Conservation (phyloP, 306 rosid genomes). For the Casuarina glauca region DNA sequence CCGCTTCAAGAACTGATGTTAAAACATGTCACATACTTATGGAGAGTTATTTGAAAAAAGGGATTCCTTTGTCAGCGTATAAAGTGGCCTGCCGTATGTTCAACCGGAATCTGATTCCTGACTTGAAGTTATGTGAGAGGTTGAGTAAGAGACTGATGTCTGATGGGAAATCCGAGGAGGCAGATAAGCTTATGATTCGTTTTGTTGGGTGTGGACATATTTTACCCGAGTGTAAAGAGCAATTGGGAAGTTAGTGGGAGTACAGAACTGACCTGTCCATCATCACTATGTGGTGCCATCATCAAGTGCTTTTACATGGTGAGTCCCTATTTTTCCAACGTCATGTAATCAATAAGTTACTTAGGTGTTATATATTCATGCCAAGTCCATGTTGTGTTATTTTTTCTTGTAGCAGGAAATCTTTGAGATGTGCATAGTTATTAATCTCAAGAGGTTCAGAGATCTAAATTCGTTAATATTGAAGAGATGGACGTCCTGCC, state of each 20-base stretch:
- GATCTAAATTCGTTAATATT: not conserved
- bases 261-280: not conserved
- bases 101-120: constrained; percentile 76
- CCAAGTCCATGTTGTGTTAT: not conserved
- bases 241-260: constrained; percentile 23
- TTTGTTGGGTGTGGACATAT: constrained; percentile 75
- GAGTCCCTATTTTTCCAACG: not conserved
- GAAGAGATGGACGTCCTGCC: not conserved
- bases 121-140: constrained; percentile 76
- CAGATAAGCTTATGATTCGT: constrained; percentile 70
- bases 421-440: not conserved
- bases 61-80: constrained; percentile 65
- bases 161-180: constrained; percentile 70
- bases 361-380: not conserved
- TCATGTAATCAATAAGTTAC: not conserved
- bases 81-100: constrained; percentile 87
- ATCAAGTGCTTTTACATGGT: constrained; percentile 2
- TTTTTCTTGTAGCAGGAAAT: not conserved
- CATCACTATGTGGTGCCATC: not conserved
- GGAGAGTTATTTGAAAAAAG: constrained; percentile 64
- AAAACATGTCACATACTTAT: constrained; percentile 76
- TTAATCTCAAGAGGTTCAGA: not conserved
- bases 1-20: constrained; percentile 80
- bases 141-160: constrained; percentile 54
- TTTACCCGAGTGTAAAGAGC: constrained; percentile 40